Base-by-base conservation (phyloP, 1,139 yeast genomes). In the Debaryomyces sp. region DNA sequence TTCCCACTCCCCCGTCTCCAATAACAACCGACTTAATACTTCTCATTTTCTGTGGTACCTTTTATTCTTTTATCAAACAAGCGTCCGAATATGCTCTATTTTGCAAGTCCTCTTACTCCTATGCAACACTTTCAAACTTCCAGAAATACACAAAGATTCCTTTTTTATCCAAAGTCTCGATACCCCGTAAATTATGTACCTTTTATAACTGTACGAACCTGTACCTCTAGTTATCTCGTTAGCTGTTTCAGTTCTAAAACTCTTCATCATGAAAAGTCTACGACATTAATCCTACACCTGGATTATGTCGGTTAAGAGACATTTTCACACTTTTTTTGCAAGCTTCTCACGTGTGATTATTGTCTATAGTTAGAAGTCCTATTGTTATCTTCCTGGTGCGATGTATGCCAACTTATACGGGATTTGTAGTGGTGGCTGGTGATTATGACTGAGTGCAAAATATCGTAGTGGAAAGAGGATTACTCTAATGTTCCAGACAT, bases 1-100 rank as follows among this genome's bases (percentile, higher is more conserved):
- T 90, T 67, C 98, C 98, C 43, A 92, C 97, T 46, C 97, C 97
- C 70, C 95, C 97, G 65, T 92, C 98, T 56, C 98, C 98, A 38
- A 92, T 95, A 47, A 92, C 96, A 37, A 92, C 97, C 59, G 96
- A 90, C 70, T 92, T 92, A 66, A 92, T 89, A 54, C 96, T 86
- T 76, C 94, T 87, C 96, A 90, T 87, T 15, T 4, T 21, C 22
- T 22, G 38, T 35, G n/a, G 35, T 15, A 15, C 35, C 6, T 30
- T 15, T 32, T 13, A 13, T 32, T 13, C n/a, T 7, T 17, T 15
- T 32, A 17, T 32, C 35, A 4, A 17, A 13, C 12, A 17, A 27
- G 9, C 22, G 35, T 32, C 15, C 6, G 22, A 17, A 32, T 13
- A 13, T 6, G 15, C 18, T 30, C 18, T 32, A 2, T 7, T n/a